Evolutionary conservation across 495 filamentous ascomycete species (phyloP).

Genomic region (Penicillium cosmopolitanum): DNA sequence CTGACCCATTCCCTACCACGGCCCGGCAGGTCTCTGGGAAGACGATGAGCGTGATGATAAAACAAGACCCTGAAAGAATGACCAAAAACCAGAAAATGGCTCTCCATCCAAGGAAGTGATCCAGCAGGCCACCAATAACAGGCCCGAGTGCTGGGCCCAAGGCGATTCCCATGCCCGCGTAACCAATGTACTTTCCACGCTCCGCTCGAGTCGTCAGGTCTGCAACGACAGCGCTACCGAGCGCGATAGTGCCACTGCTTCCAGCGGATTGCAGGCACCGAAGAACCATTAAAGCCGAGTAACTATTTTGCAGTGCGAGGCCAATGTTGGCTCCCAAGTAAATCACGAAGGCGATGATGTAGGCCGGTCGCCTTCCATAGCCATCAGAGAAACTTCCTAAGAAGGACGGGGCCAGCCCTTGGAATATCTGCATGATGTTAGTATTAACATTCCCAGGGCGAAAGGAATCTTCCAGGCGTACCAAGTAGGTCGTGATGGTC

Average conservation of each 20-base stretch:
- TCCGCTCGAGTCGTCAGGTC: conserved; percentile 49
- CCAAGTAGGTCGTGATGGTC: conserved; percentile 49
- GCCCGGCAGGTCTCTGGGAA: conserved; percentile 51
- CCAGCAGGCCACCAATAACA: conserved; percentile 66
- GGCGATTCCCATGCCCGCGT: conserved; percentile 30
- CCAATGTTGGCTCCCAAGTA: conserved; percentile 54
- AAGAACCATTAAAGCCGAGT: conserved; percentile 51
- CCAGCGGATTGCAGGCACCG: conserved; percentile 54
- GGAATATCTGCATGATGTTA: conserved; percentile 43
- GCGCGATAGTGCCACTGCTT: conserved; percentile 45
- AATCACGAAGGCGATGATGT: conserved; percentile 45
- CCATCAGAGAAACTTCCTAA: conserved; percentile 51
- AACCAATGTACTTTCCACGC: conserved; percentile 50
- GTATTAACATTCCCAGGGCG: conserved; percentile 2
- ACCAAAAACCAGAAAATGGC: conserved; percentile 76
- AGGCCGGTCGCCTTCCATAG: conserved; percentile 50
- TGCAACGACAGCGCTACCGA: conserved; percentile 44
- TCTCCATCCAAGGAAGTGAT: conserved; percentile 68
- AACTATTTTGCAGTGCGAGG: conserved; percentile 47
- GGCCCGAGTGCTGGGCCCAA: conserved; percentile 61
- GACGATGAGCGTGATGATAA: conserved; percentile 30
- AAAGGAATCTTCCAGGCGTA: conserved; percentile 7
- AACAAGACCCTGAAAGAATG: conserved; percentile 54
- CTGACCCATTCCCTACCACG: conserved; percentile 52
- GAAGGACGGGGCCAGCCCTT: conserved; percentile 53